These are phyloP conservation scores for Entomortierella beljakovae DNA, from an alignment of 192 early-diverging fungal species.

Conservation along the genomic window DNA sequence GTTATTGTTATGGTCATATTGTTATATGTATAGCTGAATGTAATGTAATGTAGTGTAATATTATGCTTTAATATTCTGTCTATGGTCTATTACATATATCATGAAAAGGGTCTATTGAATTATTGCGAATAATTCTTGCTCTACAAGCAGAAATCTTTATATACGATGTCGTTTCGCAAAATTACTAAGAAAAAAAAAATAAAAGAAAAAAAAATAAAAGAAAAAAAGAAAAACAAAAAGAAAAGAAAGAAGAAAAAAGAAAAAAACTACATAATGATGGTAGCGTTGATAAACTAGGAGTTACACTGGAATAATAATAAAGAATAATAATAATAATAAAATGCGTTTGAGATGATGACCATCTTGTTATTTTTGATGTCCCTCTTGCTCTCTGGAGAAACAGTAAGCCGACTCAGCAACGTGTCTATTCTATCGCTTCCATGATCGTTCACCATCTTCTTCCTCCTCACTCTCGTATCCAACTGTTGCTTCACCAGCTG, in stretches of 20 bases:
- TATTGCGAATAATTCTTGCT: too few species aligned
- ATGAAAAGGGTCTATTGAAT: too few species aligned
- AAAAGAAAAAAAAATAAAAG: slow-evolving; percentile 20
- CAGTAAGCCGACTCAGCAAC: slow-evolving; percentile 1
- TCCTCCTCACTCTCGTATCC: slow-evolving; percentile 43
- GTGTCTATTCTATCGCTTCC: slow-evolving; percentile 49
- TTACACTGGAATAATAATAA: slow-evolving; percentile 1
- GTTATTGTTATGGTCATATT: too few species aligned
- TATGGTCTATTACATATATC: too few species aligned
- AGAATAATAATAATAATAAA: background rate
- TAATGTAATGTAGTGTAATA: too few species aligned
- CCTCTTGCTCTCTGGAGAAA: slow-evolving; percentile 1
- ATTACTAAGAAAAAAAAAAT: background rate
- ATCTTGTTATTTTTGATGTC: background rate
- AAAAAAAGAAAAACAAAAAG: slow-evolving; percentile 22
- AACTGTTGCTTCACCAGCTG: slow-evolving; percentile 1
- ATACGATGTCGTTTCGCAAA: too few species aligned
- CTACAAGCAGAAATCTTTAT: too few species aligned
- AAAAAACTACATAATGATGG: slow-evolving; percentile 5
- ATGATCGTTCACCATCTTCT: slow-evolving; percentile 56
- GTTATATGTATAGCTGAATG: too few species aligned
- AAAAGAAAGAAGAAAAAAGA: slow-evolving; percentile 27
- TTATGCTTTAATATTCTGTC: too few species aligned
- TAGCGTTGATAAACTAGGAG: too few species aligned
- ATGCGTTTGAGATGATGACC: background rate